Conservation (phyloP, 441 rosid genomes). For the Aquilaria agallochum region DNA sequence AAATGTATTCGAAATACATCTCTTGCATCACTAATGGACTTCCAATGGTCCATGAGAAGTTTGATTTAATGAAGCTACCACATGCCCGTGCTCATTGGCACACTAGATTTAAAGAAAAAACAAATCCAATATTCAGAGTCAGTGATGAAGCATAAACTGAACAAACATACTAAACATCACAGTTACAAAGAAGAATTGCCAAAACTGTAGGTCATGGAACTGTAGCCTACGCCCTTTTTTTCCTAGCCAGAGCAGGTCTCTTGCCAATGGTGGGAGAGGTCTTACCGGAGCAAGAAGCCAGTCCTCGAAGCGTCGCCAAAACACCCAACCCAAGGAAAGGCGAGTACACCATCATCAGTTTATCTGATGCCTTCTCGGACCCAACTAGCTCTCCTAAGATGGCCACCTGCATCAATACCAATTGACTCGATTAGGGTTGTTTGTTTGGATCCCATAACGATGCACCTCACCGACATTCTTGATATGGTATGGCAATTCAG, state of each 20-base stretch:
- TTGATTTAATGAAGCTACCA: too few species aligned
- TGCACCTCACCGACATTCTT: too few species aligned
- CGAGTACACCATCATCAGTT: slow-evolving; percentile 44
- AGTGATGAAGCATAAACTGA: too few species aligned
- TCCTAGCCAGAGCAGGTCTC: slow-evolving; percentile 40
- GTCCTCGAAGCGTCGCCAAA: slow-evolving; percentile 63
- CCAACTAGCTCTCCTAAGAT: slow-evolving; percentile 54
- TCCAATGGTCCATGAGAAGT: too few species aligned
- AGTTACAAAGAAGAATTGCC: too few species aligned
- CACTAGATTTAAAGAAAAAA: too few species aligned
- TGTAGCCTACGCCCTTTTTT: slow-evolving; percentile 37
- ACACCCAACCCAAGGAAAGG: slow-evolving; percentile 63
- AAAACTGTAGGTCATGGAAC: slow-evolving; percentile 10
- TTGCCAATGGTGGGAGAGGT: slow-evolving; percentile 27
- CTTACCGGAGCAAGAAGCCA: slow-evolving; percentile 31
- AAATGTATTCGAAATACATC: too few species aligned
- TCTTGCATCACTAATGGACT: too few species aligned
- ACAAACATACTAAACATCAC: too few species aligned
- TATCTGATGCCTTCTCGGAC: slow-evolving; percentile 61
- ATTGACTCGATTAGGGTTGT: too few species aligned
- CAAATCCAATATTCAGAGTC: too few species aligned
- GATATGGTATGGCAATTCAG: neutral
- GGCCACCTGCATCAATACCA: slow-evolving; percentile 39
- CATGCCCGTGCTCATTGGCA: too few species aligned
- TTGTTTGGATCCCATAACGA: neutral